phyloP scores from a whole-genome alignment of 192 early-diverging fungal genomes.

The Phycomyces blakesleeanus region DNA sequence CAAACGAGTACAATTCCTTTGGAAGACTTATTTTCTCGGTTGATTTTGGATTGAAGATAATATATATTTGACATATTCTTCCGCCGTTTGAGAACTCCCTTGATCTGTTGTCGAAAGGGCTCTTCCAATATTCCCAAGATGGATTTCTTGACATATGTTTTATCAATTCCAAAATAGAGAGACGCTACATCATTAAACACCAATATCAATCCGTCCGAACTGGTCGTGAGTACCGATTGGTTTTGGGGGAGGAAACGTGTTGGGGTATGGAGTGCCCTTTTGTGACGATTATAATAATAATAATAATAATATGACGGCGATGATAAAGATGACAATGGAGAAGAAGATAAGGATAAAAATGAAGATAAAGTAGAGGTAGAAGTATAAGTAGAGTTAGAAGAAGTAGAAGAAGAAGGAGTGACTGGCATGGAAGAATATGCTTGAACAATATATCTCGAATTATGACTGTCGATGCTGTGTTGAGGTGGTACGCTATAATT shows the following conservation, averaged over 20 bases:
- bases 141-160: slow-evolving; percentile 22
- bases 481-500: too few relatives aligned
- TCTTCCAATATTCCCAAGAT: slow-evolving; percentile 19
- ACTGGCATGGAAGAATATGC: slow-evolving; percentile 1
- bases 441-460: slow-evolving; percentile 1
- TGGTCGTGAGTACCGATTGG: slow-evolving; percentile 58
- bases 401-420: slow-evolving; percentile 3
- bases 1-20: slow-evolving; percentile 32
- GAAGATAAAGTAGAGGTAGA: too few relatives aligned
- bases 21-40: background rate
- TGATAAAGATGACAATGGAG: too few relatives aligned
- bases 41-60: background rate
- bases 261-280: slow-evolving; percentile 39
- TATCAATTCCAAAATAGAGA: slow-evolving; percentile 47
- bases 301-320: too few relatives aligned
- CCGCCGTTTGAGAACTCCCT: background rate
- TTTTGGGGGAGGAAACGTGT: slow-evolving; percentile 56
- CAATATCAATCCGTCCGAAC: slow-evolving; percentile 44
- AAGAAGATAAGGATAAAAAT: too few relatives aligned
- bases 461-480: background rate
- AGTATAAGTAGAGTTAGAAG: too few relatives aligned
- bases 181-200: slow-evolving; percentile 58
- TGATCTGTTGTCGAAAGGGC: slow-evolving; percentile 5
- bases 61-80: background rate
- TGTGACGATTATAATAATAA: slow-evolving; percentile 11